Conservation (phyloP, 1,284 basidiomycete species). For the Ustilago crameri region DNA sequence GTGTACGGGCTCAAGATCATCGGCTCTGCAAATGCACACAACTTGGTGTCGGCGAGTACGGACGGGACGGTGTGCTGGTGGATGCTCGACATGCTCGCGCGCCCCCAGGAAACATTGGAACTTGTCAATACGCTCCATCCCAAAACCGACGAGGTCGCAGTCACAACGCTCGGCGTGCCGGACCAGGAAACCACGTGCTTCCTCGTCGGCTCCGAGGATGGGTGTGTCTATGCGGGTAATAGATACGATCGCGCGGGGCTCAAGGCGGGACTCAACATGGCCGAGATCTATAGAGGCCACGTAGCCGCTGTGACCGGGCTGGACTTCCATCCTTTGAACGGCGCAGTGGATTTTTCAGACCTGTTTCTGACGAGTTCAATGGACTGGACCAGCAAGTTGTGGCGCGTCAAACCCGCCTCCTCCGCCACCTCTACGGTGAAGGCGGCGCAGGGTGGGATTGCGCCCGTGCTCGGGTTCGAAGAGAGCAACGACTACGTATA, state of each 20-base stretch:
- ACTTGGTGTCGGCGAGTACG: conserved; percentile 91
- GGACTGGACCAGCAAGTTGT: conserved; percentile 64
- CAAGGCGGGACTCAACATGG: conserved; percentile 87
- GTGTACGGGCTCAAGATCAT: conserved; percentile 98
- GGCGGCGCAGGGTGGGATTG: not conserved
- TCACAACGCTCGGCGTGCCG: conserved; percentile 90
- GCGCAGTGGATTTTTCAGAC: conserved; percentile 86
- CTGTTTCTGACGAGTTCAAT: conserved; percentile 78
- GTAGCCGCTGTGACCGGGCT: conserved; percentile 91
- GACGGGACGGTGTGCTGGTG: conserved; percentile 97
- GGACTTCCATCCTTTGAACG: conserved; percentile 82
- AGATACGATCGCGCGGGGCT: conserved; percentile 94
- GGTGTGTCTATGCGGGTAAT: conserved; percentile 92
- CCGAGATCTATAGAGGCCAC: conserved; percentile 91
- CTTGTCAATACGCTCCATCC: conserved; percentile 51
- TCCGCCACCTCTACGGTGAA: not conserved
- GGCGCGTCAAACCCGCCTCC: conserved; percentile 39
- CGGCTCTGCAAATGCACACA: conserved; percentile 97
- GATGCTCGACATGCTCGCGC: conserved; percentile 97
- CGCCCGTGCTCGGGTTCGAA: conserved; percentile 74
- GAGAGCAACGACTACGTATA: conserved; percentile 99
- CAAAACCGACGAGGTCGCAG: conserved; percentile 84
- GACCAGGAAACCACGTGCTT: conserved; percentile 94
- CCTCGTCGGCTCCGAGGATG: conserved; percentile 97
- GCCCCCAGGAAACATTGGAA: conserved; percentile 73